Percentiles rank a stretch among this genome's conserved stretches.
Evolutionary conservation across 2,329 filamentous ascomycete species (phyloP).

Genomic region (Penicillium sp.): DNA sequence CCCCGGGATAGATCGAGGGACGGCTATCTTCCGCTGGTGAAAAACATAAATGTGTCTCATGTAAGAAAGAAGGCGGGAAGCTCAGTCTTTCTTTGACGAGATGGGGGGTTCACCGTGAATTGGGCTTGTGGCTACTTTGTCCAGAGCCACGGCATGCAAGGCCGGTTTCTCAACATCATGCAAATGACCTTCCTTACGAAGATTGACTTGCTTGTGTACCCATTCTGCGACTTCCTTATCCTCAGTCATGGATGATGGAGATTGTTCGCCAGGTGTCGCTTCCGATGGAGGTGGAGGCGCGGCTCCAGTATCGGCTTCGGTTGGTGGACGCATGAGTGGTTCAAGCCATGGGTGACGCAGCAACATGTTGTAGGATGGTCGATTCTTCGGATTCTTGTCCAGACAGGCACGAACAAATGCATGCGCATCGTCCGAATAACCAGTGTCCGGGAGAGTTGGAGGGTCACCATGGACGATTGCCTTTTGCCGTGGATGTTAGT

Average conservation of each 20-base stretch:
- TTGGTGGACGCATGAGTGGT: constrained; percentile 70
- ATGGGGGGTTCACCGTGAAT: constrained; percentile 29
- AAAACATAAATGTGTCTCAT: constrained; percentile 7
- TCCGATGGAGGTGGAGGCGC: constrained; percentile 37
- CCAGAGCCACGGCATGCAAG: constrained; percentile 80
- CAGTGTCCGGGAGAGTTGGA: constrained; percentile 74
- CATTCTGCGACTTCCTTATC: constrained; percentile 84
- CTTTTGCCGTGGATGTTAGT: constrained; percentile 49
- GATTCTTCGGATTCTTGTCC: constrained; percentile 84
- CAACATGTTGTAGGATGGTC: constrained; percentile 91
- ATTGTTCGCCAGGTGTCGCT: constrained; percentile 30
- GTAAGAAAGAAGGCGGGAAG: background rate
- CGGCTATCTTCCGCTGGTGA: background rate
- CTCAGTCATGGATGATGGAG: constrained; percentile 49
- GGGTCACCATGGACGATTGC: constrained; percentile 98
- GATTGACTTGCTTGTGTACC: constrained; percentile 70
- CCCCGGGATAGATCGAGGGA: constrained; percentile 1
- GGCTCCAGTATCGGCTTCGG: constrained; percentile 58
- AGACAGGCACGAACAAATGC: constrained; percentile 88
- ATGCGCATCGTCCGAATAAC: constrained; percentile 73
- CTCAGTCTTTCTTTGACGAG: constrained; percentile 12
- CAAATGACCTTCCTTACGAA: constrained; percentile 59
- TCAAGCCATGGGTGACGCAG: constrained; percentile 86
- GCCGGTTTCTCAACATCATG: constrained; percentile 66
- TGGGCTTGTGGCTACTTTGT: constrained; percentile 57